These are phyloP conservation scores for Lodderomyces pseudojiufengensis DNA, from an alignment of 1,139 yeast species.

Conservation along the genomic window DNA sequence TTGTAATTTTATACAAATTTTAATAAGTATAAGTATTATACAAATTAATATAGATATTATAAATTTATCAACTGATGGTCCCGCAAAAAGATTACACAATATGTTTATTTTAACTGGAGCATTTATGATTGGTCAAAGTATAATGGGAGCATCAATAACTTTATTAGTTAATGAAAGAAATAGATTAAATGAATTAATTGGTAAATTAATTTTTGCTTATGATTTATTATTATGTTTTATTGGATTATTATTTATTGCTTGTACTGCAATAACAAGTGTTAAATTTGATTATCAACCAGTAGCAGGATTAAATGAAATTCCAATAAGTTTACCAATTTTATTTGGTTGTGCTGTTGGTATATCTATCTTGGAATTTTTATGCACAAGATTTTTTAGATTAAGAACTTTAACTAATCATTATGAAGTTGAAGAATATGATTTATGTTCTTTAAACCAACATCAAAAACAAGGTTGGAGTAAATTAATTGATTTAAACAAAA, in stretches of 20 bases:
- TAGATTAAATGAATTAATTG: constrained; percentile 15
- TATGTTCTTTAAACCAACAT: constrained; percentile 20
- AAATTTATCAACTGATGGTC: constrained; percentile 7
- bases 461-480: constrained; percentile 36
- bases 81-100: constrained; percentile 15
- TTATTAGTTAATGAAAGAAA: constrained; percentile 15
- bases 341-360: constrained; percentile 13
- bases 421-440: constrained; percentile 32
- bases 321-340: constrained; percentile 14
- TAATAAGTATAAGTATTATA: constrained; percentile 16
- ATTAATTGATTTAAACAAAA: constrained; percentile 31
- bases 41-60: constrained; percentile 13
- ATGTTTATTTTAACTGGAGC: constrained; percentile 15
- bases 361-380: constrained; percentile 11
- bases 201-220: constrained; percentile 14
- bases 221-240: constrained; percentile 9
- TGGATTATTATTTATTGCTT: constrained; percentile 7
- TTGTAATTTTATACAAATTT: constrained; percentile 13
- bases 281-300: constrained; percentile 10
- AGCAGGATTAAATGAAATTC: constrained; percentile 9
- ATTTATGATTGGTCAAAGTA: constrained; percentile 14
- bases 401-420: constrained; percentile 16
- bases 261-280: constrained; percentile 11
- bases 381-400: constrained; percentile 15
- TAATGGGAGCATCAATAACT: constrained; percentile 14